Percentiles rank a stretch among this genome's conserved stretches.
These are phyloP conservation scores for Cytospora chrysosperma DNA, from an alignment of 2,329 filamentous ascomycete species.

Conservation along the genomic window DNA sequence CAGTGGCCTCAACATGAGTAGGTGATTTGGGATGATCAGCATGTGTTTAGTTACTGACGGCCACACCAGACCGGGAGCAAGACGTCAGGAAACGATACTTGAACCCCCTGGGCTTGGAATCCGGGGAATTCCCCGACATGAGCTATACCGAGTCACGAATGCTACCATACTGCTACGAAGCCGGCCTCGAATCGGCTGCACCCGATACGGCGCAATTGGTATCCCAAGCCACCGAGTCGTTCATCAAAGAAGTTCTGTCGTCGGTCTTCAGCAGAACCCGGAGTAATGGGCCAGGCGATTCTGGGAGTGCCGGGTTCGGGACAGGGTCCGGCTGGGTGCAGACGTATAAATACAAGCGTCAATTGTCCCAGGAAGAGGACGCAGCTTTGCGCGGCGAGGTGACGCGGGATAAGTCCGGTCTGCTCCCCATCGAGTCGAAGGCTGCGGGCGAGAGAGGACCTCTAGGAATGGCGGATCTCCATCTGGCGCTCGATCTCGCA, in stretches of 20 bases:
- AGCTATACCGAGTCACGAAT: conserved; percentile 62
- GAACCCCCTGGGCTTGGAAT: conserved; percentile 64
- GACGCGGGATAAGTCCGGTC: conserved; percentile 69
- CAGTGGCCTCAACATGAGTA: conserved; percentile 78
- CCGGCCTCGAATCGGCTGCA: conserved; percentile 57
- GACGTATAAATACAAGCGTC: conserved; percentile 73
- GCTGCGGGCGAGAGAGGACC: conserved; percentile 70
- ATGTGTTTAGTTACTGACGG: not conserved
- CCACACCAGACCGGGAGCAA: conserved; percentile 58
- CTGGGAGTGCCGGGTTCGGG: conserved; percentile 61
- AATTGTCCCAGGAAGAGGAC: conserved; percentile 74
- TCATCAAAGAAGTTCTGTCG: conserved; percentile 65
- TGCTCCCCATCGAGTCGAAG: conserved; percentile 79
- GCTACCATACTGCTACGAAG: conserved; percentile 68
- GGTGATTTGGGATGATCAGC: conserved; percentile 32
- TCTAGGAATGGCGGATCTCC: conserved; percentile 74
- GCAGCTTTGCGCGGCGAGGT: conserved; percentile 71
- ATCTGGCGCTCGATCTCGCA: conserved; percentile 71
- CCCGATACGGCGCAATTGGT: conserved; percentile 63
- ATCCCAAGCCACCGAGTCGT: conserved; percentile 64
- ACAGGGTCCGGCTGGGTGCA: conserved; percentile 70
- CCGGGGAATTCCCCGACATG: conserved; percentile 68
- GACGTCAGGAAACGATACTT: conserved; percentile 66
- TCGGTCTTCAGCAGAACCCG: conserved; percentile 63
- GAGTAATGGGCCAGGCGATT: conserved; percentile 63